Evolutionary conservation across 352 stramenopile species (phyloP).

Genomic region (Globisporangium barbulae): DNA sequence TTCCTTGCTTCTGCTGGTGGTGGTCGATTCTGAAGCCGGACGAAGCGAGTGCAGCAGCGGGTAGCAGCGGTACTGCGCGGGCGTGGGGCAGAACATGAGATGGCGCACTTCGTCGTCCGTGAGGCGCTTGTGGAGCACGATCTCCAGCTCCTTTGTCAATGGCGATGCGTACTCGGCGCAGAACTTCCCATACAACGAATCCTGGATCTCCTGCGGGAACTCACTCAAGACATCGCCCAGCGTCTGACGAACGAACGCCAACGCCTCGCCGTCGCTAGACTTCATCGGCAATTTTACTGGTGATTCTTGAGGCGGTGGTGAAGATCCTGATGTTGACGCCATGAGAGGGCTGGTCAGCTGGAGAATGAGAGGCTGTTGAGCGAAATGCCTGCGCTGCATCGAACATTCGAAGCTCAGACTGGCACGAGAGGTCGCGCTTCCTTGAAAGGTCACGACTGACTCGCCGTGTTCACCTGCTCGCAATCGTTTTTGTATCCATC

Average conservation of each 20-base stretch:
- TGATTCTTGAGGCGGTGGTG: background rate
- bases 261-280: background rate
- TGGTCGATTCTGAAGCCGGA: background rate
- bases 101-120: slow-evolving; percentile 36
- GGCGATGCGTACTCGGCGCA: slow-evolving; percentile 20
- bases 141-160: slow-evolving; percentile 29
- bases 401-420: background rate
- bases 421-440: background rate
- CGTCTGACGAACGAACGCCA: background rate
- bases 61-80: slow-evolving; percentile 26
- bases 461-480: too few relatives aligned
- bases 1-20: background rate
- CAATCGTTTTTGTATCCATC: background rate
- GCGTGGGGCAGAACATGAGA: slow-evolving; percentile 29
- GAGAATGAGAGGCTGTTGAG: too few relatives aligned
- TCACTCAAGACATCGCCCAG: slow-evolving; percentile 18
- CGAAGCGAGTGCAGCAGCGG: slow-evolving; percentile 21
- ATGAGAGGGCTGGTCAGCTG: background rate
- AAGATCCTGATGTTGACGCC: background rate
- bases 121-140: slow-evolving; percentile 33
- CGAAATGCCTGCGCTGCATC: background rate
- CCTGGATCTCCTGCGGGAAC: slow-evolving; percentile 26
- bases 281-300: background rate
- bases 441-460: background rate
- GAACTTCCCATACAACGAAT: slow-evolving; percentile 26